Percentiles rank a stretch among this genome's conserved stretches.
These are phyloP conservation scores for Miscanthus lutarioriparius DNA, from an alignment of 176 grass and related monocot species.

Conservation along the genomic window DNA sequence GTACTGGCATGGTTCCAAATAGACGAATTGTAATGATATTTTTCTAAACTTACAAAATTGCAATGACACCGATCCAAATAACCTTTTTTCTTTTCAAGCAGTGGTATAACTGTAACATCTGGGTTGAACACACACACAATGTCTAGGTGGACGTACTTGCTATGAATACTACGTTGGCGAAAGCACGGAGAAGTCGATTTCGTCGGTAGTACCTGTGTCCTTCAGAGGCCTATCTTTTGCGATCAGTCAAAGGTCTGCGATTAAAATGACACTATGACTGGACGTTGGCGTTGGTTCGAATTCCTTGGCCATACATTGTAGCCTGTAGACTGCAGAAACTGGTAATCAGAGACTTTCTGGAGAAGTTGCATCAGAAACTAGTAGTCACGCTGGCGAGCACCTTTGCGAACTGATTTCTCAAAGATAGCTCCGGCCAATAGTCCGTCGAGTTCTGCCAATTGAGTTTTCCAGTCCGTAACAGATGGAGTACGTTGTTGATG, in stretches of 20 bases:
- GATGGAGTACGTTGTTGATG: too few relatives aligned
- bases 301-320: neutral
- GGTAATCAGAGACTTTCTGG: neutral
- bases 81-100: neutral
- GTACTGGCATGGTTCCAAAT: too few relatives aligned
- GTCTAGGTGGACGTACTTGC: neutral
- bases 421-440: neutral
- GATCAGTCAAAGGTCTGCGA: slow-evolving; percentile 18
- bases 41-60: too few relatives aligned
- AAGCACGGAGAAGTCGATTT: neutral
- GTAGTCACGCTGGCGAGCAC: slow-evolving; percentile 5
- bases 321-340: neutral
- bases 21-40: too few relatives aligned
- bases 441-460: neutral
- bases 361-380: slow-evolving; percentile 28
- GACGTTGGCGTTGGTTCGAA: neutral
- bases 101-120: neutral
- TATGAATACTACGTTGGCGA: slow-evolving; percentile 1
- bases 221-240: neutral
- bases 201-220: neutral
- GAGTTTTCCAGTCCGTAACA: neutral
- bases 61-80: too few relatives aligned
- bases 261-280: slow-evolving; percentile 15
- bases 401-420: neutral
- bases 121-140: neutral